Evolutionary conservation across 2,329 filamentous ascomycete species (phyloP).

Genomic region (Microthyrium microscopicum): DNA sequence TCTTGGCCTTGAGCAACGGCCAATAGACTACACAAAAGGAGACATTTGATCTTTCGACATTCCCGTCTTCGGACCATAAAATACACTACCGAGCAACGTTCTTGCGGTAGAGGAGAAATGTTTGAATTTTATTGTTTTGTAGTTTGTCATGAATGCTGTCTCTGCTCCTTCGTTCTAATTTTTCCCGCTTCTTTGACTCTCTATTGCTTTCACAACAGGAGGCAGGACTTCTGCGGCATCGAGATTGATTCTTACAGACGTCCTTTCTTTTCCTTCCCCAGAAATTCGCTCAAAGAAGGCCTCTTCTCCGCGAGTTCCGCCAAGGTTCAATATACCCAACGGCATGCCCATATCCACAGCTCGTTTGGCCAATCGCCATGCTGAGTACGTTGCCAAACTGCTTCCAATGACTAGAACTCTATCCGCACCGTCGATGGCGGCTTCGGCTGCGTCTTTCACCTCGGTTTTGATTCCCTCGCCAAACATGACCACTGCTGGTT

Average conservation of each 20-base stretch:
- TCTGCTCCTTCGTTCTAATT: too few species aligned
- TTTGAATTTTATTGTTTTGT: too few species aligned
- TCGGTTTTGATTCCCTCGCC: slow-evolving; percentile 62
- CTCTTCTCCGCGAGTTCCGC: slow-evolving; percentile 70
- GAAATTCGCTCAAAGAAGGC: slow-evolving; percentile 44
- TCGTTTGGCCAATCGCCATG: slow-evolving; percentile 73
- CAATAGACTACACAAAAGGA: too few species aligned
- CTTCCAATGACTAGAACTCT: slow-evolving; percentile 70
- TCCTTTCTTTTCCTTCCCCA: slow-evolving; percentile 20
- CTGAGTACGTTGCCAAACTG: slow-evolving; percentile 86
- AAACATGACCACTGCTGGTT: slow-evolving; percentile 92
- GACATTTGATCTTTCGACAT: too few species aligned
- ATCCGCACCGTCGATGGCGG: slow-evolving; percentile 59
- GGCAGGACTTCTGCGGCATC: slow-evolving; percentile 4
- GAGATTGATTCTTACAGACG: slow-evolving; percentile 2
- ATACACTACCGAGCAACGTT: too few species aligned
- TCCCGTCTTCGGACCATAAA: too few species aligned
- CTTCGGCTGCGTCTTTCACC: slow-evolving; percentile 63
- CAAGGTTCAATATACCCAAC: slow-evolving; percentile 74
- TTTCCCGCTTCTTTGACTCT: slow-evolving; percentile 1
- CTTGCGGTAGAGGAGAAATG: too few species aligned
- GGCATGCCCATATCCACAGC: slow-evolving; percentile 72
- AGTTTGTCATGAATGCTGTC: too few species aligned
- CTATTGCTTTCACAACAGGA: slow-evolving; percentile 5
- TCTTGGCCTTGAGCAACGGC: too few species aligned